Evolutionary conservation across 2,329 filamentous ascomycete genomes (phyloP).

Genomic region (Didymellaceae sp.): DNA sequence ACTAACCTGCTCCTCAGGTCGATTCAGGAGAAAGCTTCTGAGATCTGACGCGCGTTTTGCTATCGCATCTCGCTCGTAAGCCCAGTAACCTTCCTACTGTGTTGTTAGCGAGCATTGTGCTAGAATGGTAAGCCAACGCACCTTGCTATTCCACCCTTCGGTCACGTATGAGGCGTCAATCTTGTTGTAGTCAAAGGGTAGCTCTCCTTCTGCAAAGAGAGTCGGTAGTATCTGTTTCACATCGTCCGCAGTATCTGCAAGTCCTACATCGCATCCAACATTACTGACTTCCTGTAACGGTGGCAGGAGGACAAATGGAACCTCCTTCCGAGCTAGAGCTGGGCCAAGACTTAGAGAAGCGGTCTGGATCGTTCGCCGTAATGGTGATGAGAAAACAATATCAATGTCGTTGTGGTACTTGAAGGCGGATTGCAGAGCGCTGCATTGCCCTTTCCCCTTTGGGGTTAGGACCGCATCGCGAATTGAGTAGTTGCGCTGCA

Average conservation of each 20-base stretch:
- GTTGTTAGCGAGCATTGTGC: conserved; percentile 9
- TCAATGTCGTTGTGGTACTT: conserved; percentile 65
- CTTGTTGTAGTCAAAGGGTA: conserved; percentile 53
- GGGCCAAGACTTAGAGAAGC: conserved; percentile 72
- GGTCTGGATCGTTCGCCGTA: conserved; percentile 82
- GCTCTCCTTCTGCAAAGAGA: conserved; percentile 63
- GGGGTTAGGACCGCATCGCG: conserved; percentile 80
- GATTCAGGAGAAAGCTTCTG: conserved; percentile 36
- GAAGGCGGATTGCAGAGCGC: conserved; percentile 66
- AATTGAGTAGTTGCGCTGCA: conserved; percentile 70
- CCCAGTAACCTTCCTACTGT: conserved; percentile 40
- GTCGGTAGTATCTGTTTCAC: conserved; percentile 50
- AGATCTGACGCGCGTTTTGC: conserved; percentile 37
- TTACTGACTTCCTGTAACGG: conserved; percentile 80
- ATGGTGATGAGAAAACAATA: conserved; percentile 77
- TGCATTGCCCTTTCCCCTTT: conserved; percentile 78
- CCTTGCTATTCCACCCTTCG: conserved; percentile 76
- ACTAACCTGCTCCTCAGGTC: conserved; percentile 36
- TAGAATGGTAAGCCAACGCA: conserved; percentile 14
- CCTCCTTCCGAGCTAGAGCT: conserved; percentile 41
- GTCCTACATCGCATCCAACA: conserved; percentile 77
- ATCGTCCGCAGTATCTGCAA: conserved; percentile 47
- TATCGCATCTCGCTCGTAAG: conserved; percentile 38
- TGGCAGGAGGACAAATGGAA: conserved; percentile 68
- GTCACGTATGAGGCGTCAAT: conserved; percentile 69